Base-by-base conservation (phyloP, 805 yeast genomes). In the Nakazawaea wyomingensis region DNA sequence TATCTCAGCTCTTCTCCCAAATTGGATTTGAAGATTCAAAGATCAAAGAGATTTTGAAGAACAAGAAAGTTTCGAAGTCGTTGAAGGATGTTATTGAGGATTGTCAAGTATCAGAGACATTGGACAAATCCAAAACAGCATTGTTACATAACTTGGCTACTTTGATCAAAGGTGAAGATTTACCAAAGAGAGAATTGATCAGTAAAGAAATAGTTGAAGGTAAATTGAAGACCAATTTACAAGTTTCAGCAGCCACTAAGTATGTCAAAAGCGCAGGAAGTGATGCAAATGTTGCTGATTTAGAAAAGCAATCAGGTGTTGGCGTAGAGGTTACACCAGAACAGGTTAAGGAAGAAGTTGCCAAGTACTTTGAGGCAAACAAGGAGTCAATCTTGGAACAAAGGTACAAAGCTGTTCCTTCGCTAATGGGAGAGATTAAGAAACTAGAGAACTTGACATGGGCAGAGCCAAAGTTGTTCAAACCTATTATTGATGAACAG, bases 381-480 rank as follows among this genome's bases (percentile, higher is more conserved):
- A 75, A 74, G 55, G 76, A 66, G 1, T 82, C 74, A 20, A 79
- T 93, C 48, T 66, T 66, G 48, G 66, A 71, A n/a, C 78, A 84
- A 60, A 77, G 99, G 60, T 93, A 93, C 64, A 79, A 83, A 52
- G 64, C 77, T 21, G 82, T 91, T 42, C 91, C 96, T 19, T 72
- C 78, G 19, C 68, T 88, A 9, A 71, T 91, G 64, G 90, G 89
- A 3, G 82, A 80, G 35, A 77, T 86, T 48, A 88, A 86, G 72
- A 75, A 71, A 50, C 56, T 88, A 35, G 82, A 88, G 4, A 77
- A 69, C 16, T 72, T 93, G 62, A 88, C 86, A 65, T 93, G 96
- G 96, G 98, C 98, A 7, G 75, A 84, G 37, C 95, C 97, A 29
- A 76, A 81, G 40, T 69, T 77, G 43, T 86, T 93, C 68, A 93